Conservation (phyloP, 148 eudicot species). For the Selenicereus undatus region DNA sequence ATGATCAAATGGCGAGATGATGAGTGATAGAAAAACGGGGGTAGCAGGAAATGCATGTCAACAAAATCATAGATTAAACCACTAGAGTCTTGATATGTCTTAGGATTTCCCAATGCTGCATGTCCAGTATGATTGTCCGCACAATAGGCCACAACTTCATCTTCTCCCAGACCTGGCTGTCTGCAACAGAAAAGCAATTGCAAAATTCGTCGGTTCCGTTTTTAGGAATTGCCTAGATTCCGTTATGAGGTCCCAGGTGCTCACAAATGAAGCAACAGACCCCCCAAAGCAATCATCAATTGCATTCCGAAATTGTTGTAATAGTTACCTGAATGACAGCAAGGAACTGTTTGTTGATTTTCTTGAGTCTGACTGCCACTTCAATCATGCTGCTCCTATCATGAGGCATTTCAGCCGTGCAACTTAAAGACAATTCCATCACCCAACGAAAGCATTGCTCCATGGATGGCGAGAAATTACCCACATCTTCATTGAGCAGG, state of each 20-base stretch:
- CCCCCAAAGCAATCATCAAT: too few species aligned
- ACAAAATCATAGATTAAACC: too few species aligned
- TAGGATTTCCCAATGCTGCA: too few species aligned
- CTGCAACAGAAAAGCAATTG: background rate
- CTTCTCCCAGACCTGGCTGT: background rate
- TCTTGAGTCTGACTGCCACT: background rate
- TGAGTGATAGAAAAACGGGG: too few species aligned
- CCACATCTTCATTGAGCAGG: background rate
- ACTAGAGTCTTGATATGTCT: too few species aligned
- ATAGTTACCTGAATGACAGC: background rate
- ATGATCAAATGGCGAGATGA: too few species aligned
- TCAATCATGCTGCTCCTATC: background rate
- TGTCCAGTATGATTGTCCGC: background rate
- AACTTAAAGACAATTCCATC: too few species aligned
- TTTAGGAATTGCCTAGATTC: too few species aligned
- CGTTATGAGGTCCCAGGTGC: background rate
- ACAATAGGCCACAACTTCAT: background rate
- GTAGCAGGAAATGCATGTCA: too few species aligned
- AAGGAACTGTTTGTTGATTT: background rate
- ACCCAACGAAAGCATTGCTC: background rate
- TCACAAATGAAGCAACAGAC: background rate
- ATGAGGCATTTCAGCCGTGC: too few species aligned
- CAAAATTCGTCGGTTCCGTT: background rate
- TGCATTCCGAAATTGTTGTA: background rate
- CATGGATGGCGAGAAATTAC: background rate